These are phyloP conservation scores for Penicillium pancosmium DNA, from an alignment of 495 filamentous ascomycete species.

Conservation along the genomic window DNA sequence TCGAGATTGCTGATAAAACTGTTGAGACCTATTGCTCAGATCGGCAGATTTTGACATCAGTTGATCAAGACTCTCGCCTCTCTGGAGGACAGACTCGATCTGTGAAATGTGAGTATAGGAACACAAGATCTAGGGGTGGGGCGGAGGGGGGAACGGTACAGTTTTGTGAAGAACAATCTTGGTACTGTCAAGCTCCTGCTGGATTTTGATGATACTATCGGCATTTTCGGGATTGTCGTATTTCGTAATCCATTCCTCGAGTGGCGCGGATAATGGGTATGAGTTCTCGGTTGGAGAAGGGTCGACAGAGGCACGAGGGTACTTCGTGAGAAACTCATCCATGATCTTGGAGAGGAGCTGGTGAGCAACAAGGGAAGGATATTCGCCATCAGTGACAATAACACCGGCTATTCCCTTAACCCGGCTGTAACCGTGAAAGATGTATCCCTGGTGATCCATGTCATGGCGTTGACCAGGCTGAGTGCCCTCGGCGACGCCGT, in stretches of 20 bases:
- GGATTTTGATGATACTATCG: constrained; percentile 91
- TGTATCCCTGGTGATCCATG: constrained; percentile 76
- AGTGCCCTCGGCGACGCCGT: constrained; percentile 77
- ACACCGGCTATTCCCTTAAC: constrained; percentile 85
- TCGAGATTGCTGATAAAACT: no score
- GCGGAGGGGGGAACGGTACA: constrained; percentile 24
- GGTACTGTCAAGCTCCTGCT: constrained; percentile 95
- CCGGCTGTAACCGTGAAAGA: constrained; percentile 87
- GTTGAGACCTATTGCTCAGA: no score
- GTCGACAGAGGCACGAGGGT: constrained; percentile 70
- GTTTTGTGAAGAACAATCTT: constrained; percentile 98
- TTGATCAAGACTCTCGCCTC: no score
- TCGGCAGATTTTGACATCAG: no score
- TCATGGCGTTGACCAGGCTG: constrained; percentile 86
- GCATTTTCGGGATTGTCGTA: constrained; percentile 90
- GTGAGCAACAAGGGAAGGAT: constrained; percentile 89
- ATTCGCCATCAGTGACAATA: constrained; percentile 88
- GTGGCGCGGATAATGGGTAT: constrained; percentile 64
- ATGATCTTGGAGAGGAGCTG: constrained; percentile 88
- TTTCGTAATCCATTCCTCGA: constrained; percentile 80
- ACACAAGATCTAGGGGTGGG: no score
- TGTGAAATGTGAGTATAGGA: no score
- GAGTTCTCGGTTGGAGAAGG: constrained; percentile 41
- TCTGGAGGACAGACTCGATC: no score
- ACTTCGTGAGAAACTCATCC: constrained; percentile 85